Evolutionary conservation across 257 asterid species (phyloP).

Genomic region (Echium plantagineum): DNA sequence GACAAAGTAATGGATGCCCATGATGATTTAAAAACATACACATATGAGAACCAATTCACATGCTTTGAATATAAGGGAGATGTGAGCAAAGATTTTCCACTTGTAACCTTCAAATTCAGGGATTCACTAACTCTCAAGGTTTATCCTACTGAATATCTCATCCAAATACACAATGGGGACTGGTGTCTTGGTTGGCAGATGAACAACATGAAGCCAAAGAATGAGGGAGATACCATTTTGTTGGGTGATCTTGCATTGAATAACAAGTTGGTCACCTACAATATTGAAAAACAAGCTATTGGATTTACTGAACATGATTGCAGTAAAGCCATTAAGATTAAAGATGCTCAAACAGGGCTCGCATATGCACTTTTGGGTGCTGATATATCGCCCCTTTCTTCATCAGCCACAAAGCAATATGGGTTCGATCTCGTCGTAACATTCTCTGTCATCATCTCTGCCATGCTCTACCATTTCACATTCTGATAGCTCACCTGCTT

Average conservation of each 20-base stretch:
- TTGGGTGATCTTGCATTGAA: conserved; percentile 62
- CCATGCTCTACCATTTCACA: neutral
- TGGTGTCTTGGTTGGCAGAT: conserved; percentile 73
- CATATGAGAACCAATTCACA: conserved; percentile 5
- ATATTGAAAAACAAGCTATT: conserved; percentile 62
- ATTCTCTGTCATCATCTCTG: neutral
- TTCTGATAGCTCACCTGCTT: neutral
- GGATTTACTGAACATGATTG: conserved; percentile 80
- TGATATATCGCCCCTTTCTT: conserved; percentile 11
- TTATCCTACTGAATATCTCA: conserved; percentile 22
- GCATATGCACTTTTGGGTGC: conserved; percentile 19
- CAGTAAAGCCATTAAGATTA: conserved; percentile 56
- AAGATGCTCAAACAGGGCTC: conserved; percentile 50
- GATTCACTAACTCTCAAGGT: conserved; percentile 7
- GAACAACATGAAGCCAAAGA: conserved; percentile 18
- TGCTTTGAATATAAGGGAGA: conserved; percentile 11
- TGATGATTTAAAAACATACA: neutral
- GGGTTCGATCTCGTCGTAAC: neutral
- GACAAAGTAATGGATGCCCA: conserved; percentile 4
- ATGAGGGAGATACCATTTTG: conserved; percentile 46
- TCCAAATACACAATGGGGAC: conserved; percentile 16
- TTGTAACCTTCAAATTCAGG: conserved; percentile 18
- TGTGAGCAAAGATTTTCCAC: conserved; percentile 18
- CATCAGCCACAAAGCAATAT: neutral
- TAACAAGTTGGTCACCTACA: conserved; percentile 65